Evolutionary conservation across 2,329 filamentous ascomycete species (phyloP), one percentile per base, ranked within the genome.

Genomic region (Aspergillus sp.): DNA sequence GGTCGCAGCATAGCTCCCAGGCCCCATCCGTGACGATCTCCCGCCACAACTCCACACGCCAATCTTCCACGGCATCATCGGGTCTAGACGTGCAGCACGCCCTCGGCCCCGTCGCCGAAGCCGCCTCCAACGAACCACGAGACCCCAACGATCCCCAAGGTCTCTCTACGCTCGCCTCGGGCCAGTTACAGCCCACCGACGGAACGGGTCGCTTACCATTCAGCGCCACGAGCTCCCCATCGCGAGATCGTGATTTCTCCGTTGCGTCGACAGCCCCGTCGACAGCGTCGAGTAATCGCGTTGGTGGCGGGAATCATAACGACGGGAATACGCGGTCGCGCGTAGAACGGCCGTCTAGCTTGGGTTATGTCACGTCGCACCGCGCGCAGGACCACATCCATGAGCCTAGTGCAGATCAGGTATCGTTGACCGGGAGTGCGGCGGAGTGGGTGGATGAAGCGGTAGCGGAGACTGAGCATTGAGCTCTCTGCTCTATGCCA

Each of bases 31-130:
- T 42, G n/a, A 89, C 30, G 3, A 48, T 49, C n/a, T 85, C 86
- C 2, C 76, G 85, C 29, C 88, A 84, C 67, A 88, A 83, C 61
- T 89, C 86, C 0, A 82, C 81, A 60, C 76, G 83, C 2, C 36
- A 39, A 39, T 19, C 36, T 7, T 39, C 36, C 8, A 39, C 26
- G 12, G 12, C 36, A 19, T 39, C 36, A 19, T 26, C 36, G 4
- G 36, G n/a, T 5, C 19, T 6, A 5, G 44, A 36, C 6, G n/a
- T 29, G 9, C 44, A 43, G 7, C 47, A 50, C 34, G 50, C 49
- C 30, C 51, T 60, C 5, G 47, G 54, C 19, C 45, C 51, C 26
- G 56, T 56, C 8, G 54, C 53, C 4, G 57, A 62, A 46, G 47
- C 54, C 4, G 43, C 48, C 5, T 45, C 52, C 1, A 42, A 41